These are phyloP conservation scores for Phytophthora syringae DNA, from an alignment of 352 stramenopile genomes.

Conservation along the genomic window DNA sequence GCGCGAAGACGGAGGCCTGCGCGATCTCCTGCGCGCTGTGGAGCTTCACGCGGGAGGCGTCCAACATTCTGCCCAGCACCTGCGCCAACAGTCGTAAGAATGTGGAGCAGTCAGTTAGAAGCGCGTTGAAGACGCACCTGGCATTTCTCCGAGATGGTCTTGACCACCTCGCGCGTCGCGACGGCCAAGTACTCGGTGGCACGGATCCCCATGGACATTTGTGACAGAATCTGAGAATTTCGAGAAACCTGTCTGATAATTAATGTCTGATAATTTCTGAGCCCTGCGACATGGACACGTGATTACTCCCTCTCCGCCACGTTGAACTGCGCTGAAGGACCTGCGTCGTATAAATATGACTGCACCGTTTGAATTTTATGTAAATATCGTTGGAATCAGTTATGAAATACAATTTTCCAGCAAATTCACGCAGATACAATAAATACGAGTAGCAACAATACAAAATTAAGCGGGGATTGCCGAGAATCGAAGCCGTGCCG, in stretches of 20 bases:
- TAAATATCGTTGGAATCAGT: too few species aligned
- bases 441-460: too few species aligned
- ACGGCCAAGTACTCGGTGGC: constrained; percentile 44
- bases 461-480: too few species aligned
- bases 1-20: constrained; percentile 60
- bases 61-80: constrained; percentile 67
- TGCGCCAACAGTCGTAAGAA: too few species aligned
- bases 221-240: constrained; percentile 40
- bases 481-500: too few species aligned
- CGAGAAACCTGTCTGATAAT: not conserved
- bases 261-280: constrained; percentile 22
- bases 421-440: too few species aligned
- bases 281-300: constrained; percentile 11
- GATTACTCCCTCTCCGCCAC: constrained; percentile 15
- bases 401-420: too few species aligned
- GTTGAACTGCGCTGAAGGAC: constrained; percentile 25
- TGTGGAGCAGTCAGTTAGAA: too few species aligned
- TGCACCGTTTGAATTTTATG: too few species aligned
- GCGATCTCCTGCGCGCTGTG: constrained; percentile 54
- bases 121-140: constrained; percentile 49
- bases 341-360: too few species aligned
- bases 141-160: constrained; percentile 78
- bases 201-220: constrained; percentile 34
- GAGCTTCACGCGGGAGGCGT: constrained; percentile 67
- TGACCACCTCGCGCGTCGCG: constrained; percentile 64